Evolutionary conservation across 345 rosid species (phyloP), one percentile per base, ranked within the genome.

Genomic region (Lagerstroemia speciosa): DNA sequence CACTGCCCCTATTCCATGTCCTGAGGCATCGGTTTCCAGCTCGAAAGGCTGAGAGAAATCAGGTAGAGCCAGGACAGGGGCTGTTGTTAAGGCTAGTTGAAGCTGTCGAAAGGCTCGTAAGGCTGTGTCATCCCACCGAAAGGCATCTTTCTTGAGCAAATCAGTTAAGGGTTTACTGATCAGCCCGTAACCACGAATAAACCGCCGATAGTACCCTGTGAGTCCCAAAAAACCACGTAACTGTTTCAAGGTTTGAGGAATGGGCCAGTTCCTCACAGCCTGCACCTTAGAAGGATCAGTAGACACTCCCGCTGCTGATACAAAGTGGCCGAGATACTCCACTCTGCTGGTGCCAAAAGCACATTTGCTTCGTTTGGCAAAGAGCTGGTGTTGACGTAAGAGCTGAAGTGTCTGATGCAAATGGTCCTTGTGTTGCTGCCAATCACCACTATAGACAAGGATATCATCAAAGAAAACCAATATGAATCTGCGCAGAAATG

Each of bases 391-490:
- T 0, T 55, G 15, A 8, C 34, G 7, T 3, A 72, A n/a, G 1
- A 29, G 27, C 0, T 14, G 2, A 0, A 72, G 26, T 0, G 29
- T 36, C 11, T 0, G 0, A 26, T 1, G 1, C 15, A 69, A n/a
- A n/a, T 69, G 66, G 0, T 1, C 6, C 12, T 55, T 5, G 40
- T 65, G 75, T 4, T 50, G 33, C 1, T n/a, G 11, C 15, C 26
- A 26, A 16, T 12, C 8, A 2, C 6, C 0, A 22, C 24, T 64
- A 27, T 69, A 74, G 0, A 74, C 20, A 24, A 74, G 29, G 6
- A 74, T 69, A 63, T 74, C 77, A 52, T 68, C 58, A 27, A 74
- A 74, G 33, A 74, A 74, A 1, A 74, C 58, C 3, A 64, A 22
- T 0, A 68, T 57, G 27, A 52, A 69, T 34, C 55, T 64, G 15